phyloP scores from a whole-genome alignment of 805 yeast genomes.

The Pichia kluyveri region DNA sequence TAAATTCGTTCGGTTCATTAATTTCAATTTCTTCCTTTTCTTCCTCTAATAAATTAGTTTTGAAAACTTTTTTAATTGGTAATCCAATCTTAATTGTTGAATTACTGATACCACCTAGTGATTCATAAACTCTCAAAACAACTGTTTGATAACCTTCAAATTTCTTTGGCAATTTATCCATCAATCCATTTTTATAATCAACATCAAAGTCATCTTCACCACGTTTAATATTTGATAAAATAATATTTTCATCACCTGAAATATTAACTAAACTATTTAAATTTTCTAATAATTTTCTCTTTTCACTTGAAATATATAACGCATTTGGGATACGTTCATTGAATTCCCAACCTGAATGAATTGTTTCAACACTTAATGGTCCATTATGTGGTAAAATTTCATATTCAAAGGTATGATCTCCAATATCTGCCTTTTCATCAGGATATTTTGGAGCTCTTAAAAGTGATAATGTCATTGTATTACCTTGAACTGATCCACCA shows the following conservation, averaged over 20 bases:
- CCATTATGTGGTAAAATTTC: conserved; percentile 82
- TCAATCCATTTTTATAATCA: conserved; percentile 27
- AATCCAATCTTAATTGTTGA: conserved; percentile 40
- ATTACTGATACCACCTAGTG: conserved; percentile 69
- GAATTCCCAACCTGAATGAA: conserved; percentile 69
- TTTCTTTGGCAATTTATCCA: conserved; percentile 34
- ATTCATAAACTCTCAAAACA: conserved; percentile 72
- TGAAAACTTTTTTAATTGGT: conserved; percentile 37
- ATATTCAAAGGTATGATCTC: conserved; percentile 71
- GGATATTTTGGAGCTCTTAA: conserved; percentile 91
- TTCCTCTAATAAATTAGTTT: conserved; percentile 54
- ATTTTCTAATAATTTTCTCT: neutral
- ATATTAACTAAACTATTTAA: conserved; percentile 19
- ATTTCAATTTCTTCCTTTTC: conserved; percentile 29
- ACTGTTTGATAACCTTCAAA: conserved; percentile 40
- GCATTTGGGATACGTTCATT: conserved; percentile 39
- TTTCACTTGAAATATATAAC: conserved; percentile 8
- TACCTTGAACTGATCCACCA: conserved; percentile 93
- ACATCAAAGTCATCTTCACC: conserved; percentile 73
- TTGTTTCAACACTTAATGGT: conserved; percentile 50
- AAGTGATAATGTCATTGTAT: conserved; percentile 75
- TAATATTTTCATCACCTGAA: conserved; percentile 47
- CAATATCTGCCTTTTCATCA: conserved; percentile 93
- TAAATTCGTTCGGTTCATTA: conserved; percentile 20
- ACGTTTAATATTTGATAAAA: conserved; percentile 73